These are phyloP conservation scores for Clavispora asparagi DNA, from an alignment of 805 yeast species.

Conservation along the genomic window DNA sequence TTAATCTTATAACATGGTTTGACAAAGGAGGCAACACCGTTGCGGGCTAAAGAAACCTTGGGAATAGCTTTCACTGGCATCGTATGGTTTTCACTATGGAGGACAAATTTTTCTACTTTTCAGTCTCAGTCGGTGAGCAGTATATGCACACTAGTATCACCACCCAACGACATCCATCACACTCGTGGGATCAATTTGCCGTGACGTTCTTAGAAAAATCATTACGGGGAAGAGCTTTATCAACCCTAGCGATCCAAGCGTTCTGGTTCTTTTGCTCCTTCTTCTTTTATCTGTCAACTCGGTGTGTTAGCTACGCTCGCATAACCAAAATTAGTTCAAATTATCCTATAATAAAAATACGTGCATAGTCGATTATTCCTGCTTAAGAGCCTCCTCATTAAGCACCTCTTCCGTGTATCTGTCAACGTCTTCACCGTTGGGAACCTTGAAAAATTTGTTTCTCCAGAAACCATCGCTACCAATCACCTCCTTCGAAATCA, in stretches of 20 bases:
- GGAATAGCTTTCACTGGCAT: constrained; percentile 60
- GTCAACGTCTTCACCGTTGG: constrained; percentile 11
- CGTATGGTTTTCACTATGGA: background rate
- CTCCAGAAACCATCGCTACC: constrained; percentile 74
- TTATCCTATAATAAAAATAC: background rate
- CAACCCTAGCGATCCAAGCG: no score
- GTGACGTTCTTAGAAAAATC: no score
- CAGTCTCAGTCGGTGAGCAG: background rate
- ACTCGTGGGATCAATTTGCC: no score
- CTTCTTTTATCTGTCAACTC: no score
- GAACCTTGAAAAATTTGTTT: constrained; percentile 45
- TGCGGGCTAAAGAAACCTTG: constrained; percentile 57
- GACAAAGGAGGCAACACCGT: constrained; percentile 72
- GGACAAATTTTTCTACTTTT: background rate
- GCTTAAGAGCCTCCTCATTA: constrained; percentile 10
- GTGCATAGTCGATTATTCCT: background rate
- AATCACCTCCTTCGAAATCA: constrained; percentile 48
- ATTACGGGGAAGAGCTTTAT: no score
- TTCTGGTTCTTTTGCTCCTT: no score
- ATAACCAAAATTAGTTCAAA: background rate
- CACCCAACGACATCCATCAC: background rate
- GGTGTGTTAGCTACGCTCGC: background rate
- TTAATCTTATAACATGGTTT: constrained; percentile 71
- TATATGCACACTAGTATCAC: background rate
- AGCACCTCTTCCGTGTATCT: constrained; percentile 13